Base-by-base conservation (phyloP, 441 rosid species). In the Viola pubescens region DNA sequence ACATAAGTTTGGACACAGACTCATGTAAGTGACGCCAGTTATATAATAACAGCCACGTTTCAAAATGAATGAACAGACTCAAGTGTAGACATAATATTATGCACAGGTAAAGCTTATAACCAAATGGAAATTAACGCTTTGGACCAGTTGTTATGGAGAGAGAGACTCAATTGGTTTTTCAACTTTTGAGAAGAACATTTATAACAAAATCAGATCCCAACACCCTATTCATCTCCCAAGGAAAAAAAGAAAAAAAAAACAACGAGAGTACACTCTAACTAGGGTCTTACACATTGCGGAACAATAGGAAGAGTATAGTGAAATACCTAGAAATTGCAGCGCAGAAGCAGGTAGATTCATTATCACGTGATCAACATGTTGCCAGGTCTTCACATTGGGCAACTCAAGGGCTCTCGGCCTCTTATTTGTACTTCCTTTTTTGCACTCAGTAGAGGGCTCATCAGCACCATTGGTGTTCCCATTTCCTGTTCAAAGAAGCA, bases 331-430 rank as follows among this genome's bases (percentile, higher is more conserved):
- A 79, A 92, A 92, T 56, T 81, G 70, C 61, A 87, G 64, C 56
- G 97, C 94, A 70, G 98, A 92, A 57, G 96, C 97, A 48, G 97
- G 98, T 73, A 92, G 97, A 76, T 92, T 92, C 98, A 92, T 92
- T 41, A 92, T 79, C 52, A 89, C 76, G 72, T 89, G 98, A 77
- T 92, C 94, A 56, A 87, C 66, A 69, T 87, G 96, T 76, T 87
- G 92, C 96, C 92, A 86, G 3, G 94, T 73, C 81, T 79, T 84
- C 56, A 81, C 54, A 26, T 70, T 64, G 57, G 81, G 74, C 54
- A 79, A 62, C 63, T 71, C 66, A 5, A 85, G 73, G 72, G 80
- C 69, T 78, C 70, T 83, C 70, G 79, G 70, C 73, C 82, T 86
- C 71, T 89, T 89, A 48, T 75, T 80, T 11, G 65, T 54, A 11